Base-by-base conservation (phyloP, 2,329 filamentous ascomycete genomes). In the Epichloe sp. region DNA sequence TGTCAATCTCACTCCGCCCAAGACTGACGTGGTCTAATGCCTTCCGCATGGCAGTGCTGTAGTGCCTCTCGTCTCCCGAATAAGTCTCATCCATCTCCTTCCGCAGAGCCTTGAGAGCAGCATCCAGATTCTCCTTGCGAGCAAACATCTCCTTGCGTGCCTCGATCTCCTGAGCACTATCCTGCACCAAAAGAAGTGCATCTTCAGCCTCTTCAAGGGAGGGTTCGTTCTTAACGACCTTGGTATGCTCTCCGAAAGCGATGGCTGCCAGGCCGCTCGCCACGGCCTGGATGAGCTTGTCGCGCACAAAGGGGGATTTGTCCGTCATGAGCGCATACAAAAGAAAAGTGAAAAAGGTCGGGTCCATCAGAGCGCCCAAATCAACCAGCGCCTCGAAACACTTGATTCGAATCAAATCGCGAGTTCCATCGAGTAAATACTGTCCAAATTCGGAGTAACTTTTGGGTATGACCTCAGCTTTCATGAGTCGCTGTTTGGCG, bases 371-470 rank as follows among this genome's bases (percentile, higher is more conserved):
- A 47, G 75, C 73, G 0, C 79, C 80, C n/a, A 85, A 72, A 54
- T 84, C 79, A 38, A 84, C 71, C 44, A 86, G 65, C 10, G 77
- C 74, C 57, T 84, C 78, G 51, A 80, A 84, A 2, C 79, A 79
- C 63, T 83, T 83, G 64, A 85, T 77, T 21, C 82, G 77, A 48
- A 85, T 79, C 38, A 75, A 65, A 56, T 85, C 80, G 47, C 73
- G 68, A 5, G 79, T 85, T 52, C 75, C 79, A 58, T 85, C 82
- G 57, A 82, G 76, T 10, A 83, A 68, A 58, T 85, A 85, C 56
- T 81, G 77, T 21, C 78, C 71, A 60, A 84, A 83, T 52, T 80
- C 75, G 38, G 77, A 56, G 1, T 75, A 72, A 41, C 73, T 69
- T 35, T 68, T 62, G 1, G 75, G 72, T 36, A 84, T 81, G 15